Base-by-base conservation (phyloP, 2,329 filamentous ascomycete genomes). In the Zymoseptoria pseudotritici region DNA sequence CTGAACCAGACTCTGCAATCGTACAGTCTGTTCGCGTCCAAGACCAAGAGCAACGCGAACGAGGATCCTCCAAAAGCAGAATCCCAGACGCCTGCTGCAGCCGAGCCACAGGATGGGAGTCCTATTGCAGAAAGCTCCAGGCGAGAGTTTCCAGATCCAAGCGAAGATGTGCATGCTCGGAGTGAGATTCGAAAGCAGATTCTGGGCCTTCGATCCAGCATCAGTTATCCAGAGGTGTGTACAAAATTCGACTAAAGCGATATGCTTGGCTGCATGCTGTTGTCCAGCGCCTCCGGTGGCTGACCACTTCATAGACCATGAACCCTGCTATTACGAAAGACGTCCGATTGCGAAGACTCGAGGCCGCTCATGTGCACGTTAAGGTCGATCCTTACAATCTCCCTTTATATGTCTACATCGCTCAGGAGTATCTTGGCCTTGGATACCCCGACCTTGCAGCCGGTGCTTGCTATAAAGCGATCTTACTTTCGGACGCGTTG, bases 401-500 rank as follows among this genome's bases (percentile, higher is more conserved):
- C 11, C 63, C 67, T 3, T 49, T 70, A 5, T 69, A 71, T 50
- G 59, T 72, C 51, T 82, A 87, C 64, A 84, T 92, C 31, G 90
- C 90, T 22, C 77, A 83, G 36, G 79, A 88, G 50, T 86, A 97
- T 73, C 82, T 86, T 17, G 79, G 85, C 53, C 80, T 97, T 53
- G 90, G 86, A 46, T 97, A 96, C 73, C 90, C 91, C 0, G 94
- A 99, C 73, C 83, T 99, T 49, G 91, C 91, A 4, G 87, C 88
- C 10, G 90, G 91, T 36, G 92, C 97, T 78, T 90, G 91, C 4
- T 97, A 97, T 73, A 87, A 89, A 58, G 91, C 92, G 1, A 81
- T 97, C n/a, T 83, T 96, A 3, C 78, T 99, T 53, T 83, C 89
- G 17, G 93, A 97, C 70, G 90, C 94, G 65, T 82, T 91, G 42